These are phyloP conservation scores for Lactarius hengduanensis DNA, from an alignment of 768 basidiomycete species.

Conservation along the genomic window DNA sequence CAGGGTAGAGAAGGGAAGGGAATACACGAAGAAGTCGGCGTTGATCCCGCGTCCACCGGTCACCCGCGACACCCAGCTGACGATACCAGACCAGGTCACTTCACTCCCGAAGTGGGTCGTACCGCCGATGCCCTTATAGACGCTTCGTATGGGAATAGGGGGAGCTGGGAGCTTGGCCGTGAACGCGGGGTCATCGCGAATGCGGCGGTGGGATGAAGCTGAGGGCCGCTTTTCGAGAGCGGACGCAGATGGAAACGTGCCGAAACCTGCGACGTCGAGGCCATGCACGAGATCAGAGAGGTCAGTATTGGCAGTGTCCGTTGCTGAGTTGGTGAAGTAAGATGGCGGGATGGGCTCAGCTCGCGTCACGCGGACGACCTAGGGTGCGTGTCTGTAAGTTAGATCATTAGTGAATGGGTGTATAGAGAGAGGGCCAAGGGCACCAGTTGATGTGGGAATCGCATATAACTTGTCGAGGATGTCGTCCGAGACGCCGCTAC, in stretches of 20 bases:
- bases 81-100: no score
- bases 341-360: constrained; percentile 33
- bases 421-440: no score
- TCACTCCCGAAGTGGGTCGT: no score
- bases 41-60: constrained; percentile 23
- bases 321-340: constrained; percentile 26
- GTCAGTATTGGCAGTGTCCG: neutral
- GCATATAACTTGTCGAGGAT: no score
- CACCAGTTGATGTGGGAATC: no score
- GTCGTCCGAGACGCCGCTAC: no score
- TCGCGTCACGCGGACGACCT: no score
- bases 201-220: constrained; percentile 50
- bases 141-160: no score
- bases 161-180: constrained; percentile 25
- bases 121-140: no score
- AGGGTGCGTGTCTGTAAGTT: no score
- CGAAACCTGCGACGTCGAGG: neutral
- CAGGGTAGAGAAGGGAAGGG: neutral
- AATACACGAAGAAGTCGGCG: neutral
- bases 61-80: constrained; percentile 40
- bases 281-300: constrained; percentile 31
- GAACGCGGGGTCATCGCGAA: constrained; percentile 47
- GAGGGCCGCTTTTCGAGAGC: constrained; percentile 36
- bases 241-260: constrained; percentile 20
- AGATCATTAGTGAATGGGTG: no score